Percentiles rank a stretch among this genome's conserved stretches.
These are phyloP conservation scores for Annona squamosa DNA, from an alignment of 164 flowering plant species.

Conservation along the genomic window DNA sequence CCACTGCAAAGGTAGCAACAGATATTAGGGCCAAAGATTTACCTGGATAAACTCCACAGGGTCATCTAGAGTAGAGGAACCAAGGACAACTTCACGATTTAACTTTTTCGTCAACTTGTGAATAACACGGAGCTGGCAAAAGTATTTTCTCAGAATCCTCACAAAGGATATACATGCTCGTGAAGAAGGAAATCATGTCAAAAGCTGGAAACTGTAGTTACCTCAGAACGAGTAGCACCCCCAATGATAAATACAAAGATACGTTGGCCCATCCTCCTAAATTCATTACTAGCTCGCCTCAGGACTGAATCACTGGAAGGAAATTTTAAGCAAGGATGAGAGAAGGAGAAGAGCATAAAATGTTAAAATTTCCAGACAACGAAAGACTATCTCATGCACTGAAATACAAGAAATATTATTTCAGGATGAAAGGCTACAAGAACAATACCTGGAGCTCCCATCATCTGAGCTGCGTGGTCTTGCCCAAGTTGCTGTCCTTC, in stretches of 20 bases:
- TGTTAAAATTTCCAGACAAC: not conserved
- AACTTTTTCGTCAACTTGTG: slow-evolving; percentile 86
- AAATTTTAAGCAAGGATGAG: not conserved
- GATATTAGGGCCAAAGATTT: not conserved
- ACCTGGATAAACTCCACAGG: slow-evolving; percentile 92
- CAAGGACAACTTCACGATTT: slow-evolving; percentile 75
- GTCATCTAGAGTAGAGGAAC: slow-evolving; percentile 91
- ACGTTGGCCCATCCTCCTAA: slow-evolving; percentile 89
- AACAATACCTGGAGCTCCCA: slow-evolving; percentile 73
- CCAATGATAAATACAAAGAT: slow-evolving; percentile 90
- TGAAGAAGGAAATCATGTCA: not conserved
- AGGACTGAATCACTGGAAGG: slow-evolving; percentile 72
- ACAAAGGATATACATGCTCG: not conserved
- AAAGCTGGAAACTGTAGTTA: slow-evolving; percentile 13
- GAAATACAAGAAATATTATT: not conserved
- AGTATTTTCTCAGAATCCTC: slow-evolving; percentile 7
- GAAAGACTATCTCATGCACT: not conserved
- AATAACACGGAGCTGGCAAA: slow-evolving; percentile 67
- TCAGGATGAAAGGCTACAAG: not conserved
- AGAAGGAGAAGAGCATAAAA: not conserved
- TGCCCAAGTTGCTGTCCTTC: slow-evolving; percentile 93
- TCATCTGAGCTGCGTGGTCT: slow-evolving; percentile 79
- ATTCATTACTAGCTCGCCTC: slow-evolving; percentile 67
- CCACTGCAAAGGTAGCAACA: not conserved
- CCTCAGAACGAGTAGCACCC: slow-evolving; percentile 99